Evolutionary conservation across 2,329 filamentous ascomycete genomes (phyloP).

Genomic region (Ophiostoma populinum): DNA sequence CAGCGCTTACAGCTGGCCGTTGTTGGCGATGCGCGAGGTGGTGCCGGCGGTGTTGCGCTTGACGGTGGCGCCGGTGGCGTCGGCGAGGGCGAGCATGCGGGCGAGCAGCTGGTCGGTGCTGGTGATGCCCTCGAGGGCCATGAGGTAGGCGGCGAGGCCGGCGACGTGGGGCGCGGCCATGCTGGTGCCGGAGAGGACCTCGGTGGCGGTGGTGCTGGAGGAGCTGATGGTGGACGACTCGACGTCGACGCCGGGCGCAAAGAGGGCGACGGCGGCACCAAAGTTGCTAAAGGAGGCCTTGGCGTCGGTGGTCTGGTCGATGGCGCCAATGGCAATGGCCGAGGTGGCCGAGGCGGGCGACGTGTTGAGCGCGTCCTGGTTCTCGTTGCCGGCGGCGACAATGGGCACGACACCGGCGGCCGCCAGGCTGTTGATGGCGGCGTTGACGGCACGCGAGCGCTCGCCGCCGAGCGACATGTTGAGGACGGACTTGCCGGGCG

Average conservation of each 20-base stretch:
- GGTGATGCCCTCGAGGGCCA: slow-evolving; percentile 19
- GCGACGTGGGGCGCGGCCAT: slow-evolving; percentile 13
- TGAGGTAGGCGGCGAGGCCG: slow-evolving; percentile 13
- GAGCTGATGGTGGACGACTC: slow-evolving; percentile 31
- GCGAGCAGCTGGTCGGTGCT: slow-evolving; percentile 38
- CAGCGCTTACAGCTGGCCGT: slow-evolving; percentile 22
- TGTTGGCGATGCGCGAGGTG: slow-evolving; percentile 38
- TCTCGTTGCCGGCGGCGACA: slow-evolving; percentile 44
- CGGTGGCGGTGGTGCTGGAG: slow-evolving; percentile 25
- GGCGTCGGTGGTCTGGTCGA: slow-evolving; percentile 31
- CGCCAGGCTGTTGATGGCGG: slow-evolving; percentile 29
- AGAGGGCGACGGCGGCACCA: slow-evolving; percentile 34
- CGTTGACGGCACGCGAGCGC: slow-evolving; percentile 32
- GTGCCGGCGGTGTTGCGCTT: slow-evolving; percentile 25
- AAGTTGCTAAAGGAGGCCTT: slow-evolving; percentile 42
- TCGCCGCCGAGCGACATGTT: slow-evolving; percentile 45
- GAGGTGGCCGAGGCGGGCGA: slow-evolving; percentile 37
- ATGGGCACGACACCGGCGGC: slow-evolving; percentile 35
- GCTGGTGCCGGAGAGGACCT: slow-evolving; percentile 12
- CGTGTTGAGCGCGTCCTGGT: slow-evolving; percentile 29
- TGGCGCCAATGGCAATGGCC: slow-evolving; percentile 42
- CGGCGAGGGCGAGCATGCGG: slow-evolving; percentile 44
- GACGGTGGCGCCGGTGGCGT: slow-evolving; percentile 26
- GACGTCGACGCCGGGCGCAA: slow-evolving; percentile 37
- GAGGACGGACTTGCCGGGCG: slow-evolving; percentile 36